Percentiles rank a stretch among this genome's conserved stretches.
phyloP scores from a whole-genome alignment of 257 asterid species.

The Cordia subcordata region DNA sequence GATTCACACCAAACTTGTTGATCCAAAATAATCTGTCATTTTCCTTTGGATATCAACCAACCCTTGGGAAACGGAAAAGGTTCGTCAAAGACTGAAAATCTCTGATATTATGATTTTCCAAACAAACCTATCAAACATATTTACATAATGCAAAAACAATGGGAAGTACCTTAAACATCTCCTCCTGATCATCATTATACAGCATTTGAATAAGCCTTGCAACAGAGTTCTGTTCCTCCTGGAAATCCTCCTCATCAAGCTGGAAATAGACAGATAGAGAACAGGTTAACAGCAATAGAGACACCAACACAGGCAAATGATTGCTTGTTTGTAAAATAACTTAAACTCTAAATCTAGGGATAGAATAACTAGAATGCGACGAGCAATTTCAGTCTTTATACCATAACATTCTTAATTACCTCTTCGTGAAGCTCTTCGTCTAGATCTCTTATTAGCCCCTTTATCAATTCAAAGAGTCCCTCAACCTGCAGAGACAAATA shows the following conservation, averaged over 20 bases:
- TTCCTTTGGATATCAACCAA: not conserved
- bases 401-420: conserved; percentile 36
- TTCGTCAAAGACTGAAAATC: not conserved
- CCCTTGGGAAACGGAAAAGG: not conserved
- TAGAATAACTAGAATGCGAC: conserved; percentile 2
- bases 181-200: conserved; percentile 78
- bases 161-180: conserved; percentile 74
- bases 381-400: conserved; percentile 5
- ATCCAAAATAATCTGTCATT: no score
- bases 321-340: not conserved
- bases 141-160: conserved; percentile 1
- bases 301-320: conserved; percentile 1
- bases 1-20: no score
- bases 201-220: conserved; percentile 93
- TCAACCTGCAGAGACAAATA: conserved; percentile 63
- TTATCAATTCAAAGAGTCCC: conserved; percentile 78
- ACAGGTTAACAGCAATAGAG: not conserved
- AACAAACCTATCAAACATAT: not conserved
- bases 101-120: no score
- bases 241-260: conserved; percentile 92
- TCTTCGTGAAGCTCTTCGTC: conserved; percentile 64
- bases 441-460: conserved; percentile 75
- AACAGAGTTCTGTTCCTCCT: conserved; percentile 89
- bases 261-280: conserved; percentile 27
- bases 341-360: not conserved